Conservation (phyloP, 805 yeast genomes). For the Ogataea sp. region DNA sequence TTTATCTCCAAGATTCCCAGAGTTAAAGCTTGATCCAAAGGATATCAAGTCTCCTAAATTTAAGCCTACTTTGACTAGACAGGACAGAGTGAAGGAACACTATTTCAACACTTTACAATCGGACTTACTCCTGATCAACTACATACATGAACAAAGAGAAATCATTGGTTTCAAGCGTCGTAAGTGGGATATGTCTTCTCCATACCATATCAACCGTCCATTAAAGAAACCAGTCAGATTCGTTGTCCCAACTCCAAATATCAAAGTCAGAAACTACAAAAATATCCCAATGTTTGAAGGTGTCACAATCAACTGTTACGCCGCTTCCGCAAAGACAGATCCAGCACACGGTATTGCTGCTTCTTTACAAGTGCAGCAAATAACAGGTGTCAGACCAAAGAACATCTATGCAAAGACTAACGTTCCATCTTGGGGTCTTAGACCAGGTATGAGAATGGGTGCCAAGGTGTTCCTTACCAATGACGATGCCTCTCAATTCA, state of each 20-base stretch:
- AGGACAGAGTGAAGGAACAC: conserved; percentile 74
- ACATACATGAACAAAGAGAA: conserved; percentile 52
- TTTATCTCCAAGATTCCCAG: conserved; percentile 69
- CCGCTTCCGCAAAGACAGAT: conserved; percentile 60
- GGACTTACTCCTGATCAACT: conserved; percentile 72
- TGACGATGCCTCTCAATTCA: conserved; percentile 75
- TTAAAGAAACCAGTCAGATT: conserved; percentile 69
- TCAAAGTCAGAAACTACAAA: conserved; percentile 53
- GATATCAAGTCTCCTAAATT: conserved; percentile 76
- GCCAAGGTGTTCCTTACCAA: conserved; percentile 76
- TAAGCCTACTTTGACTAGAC: conserved; percentile 66
- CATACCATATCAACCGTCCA: conserved; percentile 83
- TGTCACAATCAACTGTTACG: conserved; percentile 72
- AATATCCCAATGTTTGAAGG: conserved; percentile 67
- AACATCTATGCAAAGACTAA: conserved; percentile 69
- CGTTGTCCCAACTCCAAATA: conserved; percentile 64
- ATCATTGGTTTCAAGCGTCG: conserved; percentile 64
- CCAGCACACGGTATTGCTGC: conserved; percentile 71
- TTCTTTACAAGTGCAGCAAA: conserved; percentile 76
- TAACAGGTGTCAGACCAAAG: conserved; percentile 83
- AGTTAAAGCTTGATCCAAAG: conserved; percentile 53
- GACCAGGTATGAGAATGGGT: conserved; percentile 88
- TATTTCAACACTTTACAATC: conserved; percentile 65
- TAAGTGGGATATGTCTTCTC: conserved; percentile 81
- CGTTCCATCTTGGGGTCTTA: conserved; percentile 77